phyloP scores from a whole-genome alignment of 2,329 filamentous ascomycete genomes.

The Sporothrix variecibatus region DNA sequence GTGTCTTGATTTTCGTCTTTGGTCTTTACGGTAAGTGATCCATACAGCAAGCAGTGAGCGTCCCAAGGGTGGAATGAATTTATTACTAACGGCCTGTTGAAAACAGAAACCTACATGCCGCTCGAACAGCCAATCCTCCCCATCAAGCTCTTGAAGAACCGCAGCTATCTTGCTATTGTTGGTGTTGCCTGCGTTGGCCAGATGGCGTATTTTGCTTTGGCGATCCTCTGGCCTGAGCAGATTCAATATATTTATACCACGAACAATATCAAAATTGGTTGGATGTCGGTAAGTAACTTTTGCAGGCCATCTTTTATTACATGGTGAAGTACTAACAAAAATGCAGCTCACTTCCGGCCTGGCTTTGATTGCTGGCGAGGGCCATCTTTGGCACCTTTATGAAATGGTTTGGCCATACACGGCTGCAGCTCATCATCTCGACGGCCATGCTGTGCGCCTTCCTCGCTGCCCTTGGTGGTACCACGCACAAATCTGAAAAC shows the following conservation, averaged over 20 bases:
- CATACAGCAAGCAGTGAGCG: no score
- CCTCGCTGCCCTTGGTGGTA: constrained; percentile 24
- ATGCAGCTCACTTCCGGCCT: constrained; percentile 14
- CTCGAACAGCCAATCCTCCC: constrained; percentile 42
- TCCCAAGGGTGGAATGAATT: no score
- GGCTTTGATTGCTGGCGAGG: constrained; percentile 20
- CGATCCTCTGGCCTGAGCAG: constrained; percentile 43
- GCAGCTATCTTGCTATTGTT: constrained; percentile 37
- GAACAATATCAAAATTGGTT: constrained; percentile 25
- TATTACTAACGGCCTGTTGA: no score
- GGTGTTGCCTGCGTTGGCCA: constrained; percentile 40
- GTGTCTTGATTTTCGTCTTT: constrained; percentile 33
- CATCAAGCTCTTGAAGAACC: constrained; percentile 41
- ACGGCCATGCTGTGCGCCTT: constrained; percentile 21
- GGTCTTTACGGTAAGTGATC: no score
- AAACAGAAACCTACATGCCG: constrained; percentile 34
- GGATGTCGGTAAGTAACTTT: no score
- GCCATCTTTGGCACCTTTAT: constrained; percentile 11
- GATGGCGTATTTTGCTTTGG: constrained; percentile 43
- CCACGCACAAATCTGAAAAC: constrained; percentile 20
- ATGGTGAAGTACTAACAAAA: no score
- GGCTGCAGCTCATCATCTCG: constrained; percentile 22
- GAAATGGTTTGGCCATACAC: constrained; percentile 19
- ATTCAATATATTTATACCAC: constrained; percentile 36
- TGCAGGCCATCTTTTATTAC: no score